phyloP scores from a whole-genome alignment of 106 monocot species.

The Iris macrosiphon region DNA sequence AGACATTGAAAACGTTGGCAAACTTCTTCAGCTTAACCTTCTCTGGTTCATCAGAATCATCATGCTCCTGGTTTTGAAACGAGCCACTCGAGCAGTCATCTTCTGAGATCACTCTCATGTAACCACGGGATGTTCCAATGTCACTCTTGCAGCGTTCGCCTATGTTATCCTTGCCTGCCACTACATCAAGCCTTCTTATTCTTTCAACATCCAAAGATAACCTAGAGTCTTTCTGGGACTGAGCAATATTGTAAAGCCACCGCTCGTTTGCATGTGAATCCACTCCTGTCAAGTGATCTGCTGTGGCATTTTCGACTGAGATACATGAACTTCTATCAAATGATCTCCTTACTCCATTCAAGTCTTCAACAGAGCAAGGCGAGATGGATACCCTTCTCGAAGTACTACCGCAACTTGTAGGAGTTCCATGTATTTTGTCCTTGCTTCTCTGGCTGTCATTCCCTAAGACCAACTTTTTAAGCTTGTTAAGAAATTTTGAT shows the following conservation, averaged over 20 bases:
- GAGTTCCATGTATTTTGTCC: constrained; percentile 18
- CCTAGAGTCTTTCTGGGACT: background rate
- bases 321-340: constrained; percentile 18
- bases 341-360: constrained; percentile 16
- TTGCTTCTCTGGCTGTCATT: constrained; percentile 22
- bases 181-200: background rate
- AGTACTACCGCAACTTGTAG: constrained; percentile 5
- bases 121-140: constrained; percentile 2
- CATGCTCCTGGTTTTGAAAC: background rate
- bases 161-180: background rate
- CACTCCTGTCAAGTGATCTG: background rate
- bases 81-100: background rate
- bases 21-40: constrained; percentile 9
- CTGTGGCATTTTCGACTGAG: background rate
- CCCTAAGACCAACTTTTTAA: constrained; percentile 56
- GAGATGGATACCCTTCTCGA: constrained; percentile 34
- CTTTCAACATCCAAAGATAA: background rate
- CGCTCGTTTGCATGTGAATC: too few species aligned
- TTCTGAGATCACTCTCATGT: constrained; percentile 14
- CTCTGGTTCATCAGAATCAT: background rate
- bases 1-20: constrained; percentile 9
- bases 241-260: too few species aligned
- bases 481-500: constrained; percentile 53
- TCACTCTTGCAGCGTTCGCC: constrained; percentile 1
- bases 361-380: constrained; percentile 24